Evolutionary conservation across 2,329 filamentous ascomycete species (phyloP), one percentile per base, ranked within the genome.

Genomic region (Botryotinia narcissicola): DNA sequence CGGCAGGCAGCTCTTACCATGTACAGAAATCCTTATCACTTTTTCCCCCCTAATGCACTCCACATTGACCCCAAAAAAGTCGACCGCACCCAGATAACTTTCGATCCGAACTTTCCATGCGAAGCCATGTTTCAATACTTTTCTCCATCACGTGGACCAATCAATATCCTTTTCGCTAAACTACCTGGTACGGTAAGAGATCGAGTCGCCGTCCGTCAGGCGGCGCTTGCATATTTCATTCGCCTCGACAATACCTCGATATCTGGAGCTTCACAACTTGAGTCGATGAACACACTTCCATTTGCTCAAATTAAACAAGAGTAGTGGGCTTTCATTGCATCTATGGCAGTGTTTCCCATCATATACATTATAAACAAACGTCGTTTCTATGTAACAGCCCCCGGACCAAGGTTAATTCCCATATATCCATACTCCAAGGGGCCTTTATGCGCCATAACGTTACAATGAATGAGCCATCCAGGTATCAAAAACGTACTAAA

Each of bases 401-500:
- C 51, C 51, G 22, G 32, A 54, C 59, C 67, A 46, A 29, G 32
- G 6, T 60, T 18, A 61, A 68, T 12, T 25, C 42, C 51, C 42
- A 68, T 16, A 61, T 73, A 69, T 60, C 37, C 71, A 69, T 69
- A 69, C 60, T 59, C 63, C 70, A 66, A 68, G 51, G 62, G 54
- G 62, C 46, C 42, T 72, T 32, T 68, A n/a, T 57, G 44, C 62
- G 29, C 70, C 48, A 32, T 72, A 59, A 44, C 60, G 40, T 57
- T 61, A 48, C 42, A 51, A 54, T n/a, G 32, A 46, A 40, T 69
- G 44, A 69, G 40, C 32, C 63, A 44, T 64, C 64, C 42, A 73
- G 63, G 71, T 72, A 72, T 72, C 71, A 69, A 57, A 69, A 48
- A 57, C 12, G 44, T 61, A 51, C 71, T 54, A 64, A 73, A 48